Conservation (phyloP, 176 grass and related monocot genomes). For the Cocos nucifera region DNA sequence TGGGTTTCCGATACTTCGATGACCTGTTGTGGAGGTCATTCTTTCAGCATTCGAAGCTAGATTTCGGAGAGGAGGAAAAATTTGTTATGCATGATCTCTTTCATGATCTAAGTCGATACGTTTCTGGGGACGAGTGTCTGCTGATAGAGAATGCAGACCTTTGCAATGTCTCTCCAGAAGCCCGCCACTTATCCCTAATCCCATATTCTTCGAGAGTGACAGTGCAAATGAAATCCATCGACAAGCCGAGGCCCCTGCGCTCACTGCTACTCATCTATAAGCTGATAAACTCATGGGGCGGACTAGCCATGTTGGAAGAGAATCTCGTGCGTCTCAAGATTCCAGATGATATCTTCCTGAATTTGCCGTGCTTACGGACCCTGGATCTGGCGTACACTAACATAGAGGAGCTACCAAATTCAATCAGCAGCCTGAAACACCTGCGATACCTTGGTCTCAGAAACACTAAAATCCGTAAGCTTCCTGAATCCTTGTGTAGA, state of each 20-base stretch:
- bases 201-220: not conserved
- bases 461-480: constrained; percentile 26
- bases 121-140: constrained; percentile 7
- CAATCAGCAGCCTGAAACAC: constrained; percentile 14
- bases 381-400: constrained; percentile 26
- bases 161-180: not conserved
- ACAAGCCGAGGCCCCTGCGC: no score
- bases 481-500: constrained; percentile 14
- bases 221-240: not conserved
- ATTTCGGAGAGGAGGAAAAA: constrained; percentile 12
- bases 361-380: constrained; percentile 14
- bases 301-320: not conserved
- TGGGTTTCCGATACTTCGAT: constrained; percentile 18
- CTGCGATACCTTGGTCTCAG: constrained; percentile 25
- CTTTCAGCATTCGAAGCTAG: constrained; percentile 15
- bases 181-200: constrained; percentile 14
- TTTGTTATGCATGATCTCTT: constrained; percentile 27
- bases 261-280: no score
- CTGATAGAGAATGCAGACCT: constrained; percentile 11
- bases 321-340: constrained; percentile 1
- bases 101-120: constrained; percentile 18
- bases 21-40: constrained; percentile 31
- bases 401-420: constrained; percentile 21
- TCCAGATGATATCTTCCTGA: constrained; percentile 26
- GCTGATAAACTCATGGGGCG: constrained; percentile 1